phyloP scores from a whole-genome alignment of 768 basidiomycete genomes.

The Coprinopsis marcescibilis region DNA sequence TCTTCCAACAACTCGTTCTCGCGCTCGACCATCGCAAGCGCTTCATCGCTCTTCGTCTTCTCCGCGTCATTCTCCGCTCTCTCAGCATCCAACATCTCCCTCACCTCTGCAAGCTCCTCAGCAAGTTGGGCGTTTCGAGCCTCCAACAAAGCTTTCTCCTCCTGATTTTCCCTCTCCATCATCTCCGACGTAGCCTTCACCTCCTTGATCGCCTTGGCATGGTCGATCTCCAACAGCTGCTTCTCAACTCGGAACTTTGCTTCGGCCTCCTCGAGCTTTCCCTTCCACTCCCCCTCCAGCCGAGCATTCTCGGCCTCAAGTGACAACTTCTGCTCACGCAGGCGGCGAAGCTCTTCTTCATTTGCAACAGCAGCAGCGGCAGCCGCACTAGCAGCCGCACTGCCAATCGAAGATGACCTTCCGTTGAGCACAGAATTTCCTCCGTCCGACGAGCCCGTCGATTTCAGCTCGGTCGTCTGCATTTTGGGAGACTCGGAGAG shows the following conservation, averaged over 20 bases:
- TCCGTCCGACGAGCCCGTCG: neutral
- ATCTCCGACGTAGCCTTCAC: neutral
- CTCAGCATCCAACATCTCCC: neutral
- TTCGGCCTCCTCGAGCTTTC: neutral
- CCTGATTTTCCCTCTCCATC: neutral
- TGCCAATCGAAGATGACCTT: no score
- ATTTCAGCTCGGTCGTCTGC: neutral
- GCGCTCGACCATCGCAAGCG: neutral
- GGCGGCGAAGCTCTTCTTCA: no score
- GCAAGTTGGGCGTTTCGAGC: neutral
- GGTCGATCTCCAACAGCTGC: neutral
- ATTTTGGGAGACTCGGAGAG: conserved; percentile 2
- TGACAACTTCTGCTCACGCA: neutral
- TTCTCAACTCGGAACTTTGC: neutral
- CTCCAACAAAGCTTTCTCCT: neutral
- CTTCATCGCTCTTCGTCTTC: neutral
- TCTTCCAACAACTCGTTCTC: neutral
- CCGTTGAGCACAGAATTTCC: no score
- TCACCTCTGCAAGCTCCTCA: neutral
- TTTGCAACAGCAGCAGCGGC: no score
- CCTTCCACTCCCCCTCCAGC: neutral
- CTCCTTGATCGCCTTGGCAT: neutral
- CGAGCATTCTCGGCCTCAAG: neutral
- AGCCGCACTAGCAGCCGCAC: no score
- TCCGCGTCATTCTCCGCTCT: neutral